Percentiles rank a stretch among this genome's conserved stretches.
These are phyloP conservation scores for Entomortierella chlamydospora DNA, from an alignment of 192 early-diverging fungal genomes.

Conservation along the genomic window DNA sequence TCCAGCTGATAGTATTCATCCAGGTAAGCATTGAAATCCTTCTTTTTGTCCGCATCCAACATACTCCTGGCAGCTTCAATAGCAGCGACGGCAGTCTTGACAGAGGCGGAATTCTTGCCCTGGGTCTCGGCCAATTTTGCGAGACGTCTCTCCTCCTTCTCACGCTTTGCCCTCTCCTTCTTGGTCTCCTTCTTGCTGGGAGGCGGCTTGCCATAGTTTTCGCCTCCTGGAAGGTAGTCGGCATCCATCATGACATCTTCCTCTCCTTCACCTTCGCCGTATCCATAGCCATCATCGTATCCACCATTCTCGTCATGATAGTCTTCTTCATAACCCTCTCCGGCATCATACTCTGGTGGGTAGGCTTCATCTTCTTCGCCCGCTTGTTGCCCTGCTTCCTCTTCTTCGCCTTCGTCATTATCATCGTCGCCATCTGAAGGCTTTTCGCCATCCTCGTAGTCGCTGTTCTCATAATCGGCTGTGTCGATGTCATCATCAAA, in stretches of 20 bases:
- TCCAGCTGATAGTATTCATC: slow-evolving; percentile 94
- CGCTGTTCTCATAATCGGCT: slow-evolving; percentile 61
- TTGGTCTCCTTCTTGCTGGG: slow-evolving; percentile 54
- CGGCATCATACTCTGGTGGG: slow-evolving; percentile 35
- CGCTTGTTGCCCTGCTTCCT: slow-evolving; percentile 80
- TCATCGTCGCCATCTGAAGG: slow-evolving; percentile 9
- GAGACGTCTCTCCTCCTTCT: slow-evolving; percentile 51
- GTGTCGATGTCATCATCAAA: slow-evolving; percentile 91
- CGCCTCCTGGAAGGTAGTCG: slow-evolving; percentile 84
- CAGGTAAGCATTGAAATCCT: slow-evolving; percentile 76
- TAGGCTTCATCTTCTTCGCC: slow-evolving; percentile 63
- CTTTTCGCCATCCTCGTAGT: slow-evolving; percentile 22
- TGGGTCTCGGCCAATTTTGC: slow-evolving; percentile 45
- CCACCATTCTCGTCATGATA: slow-evolving; percentile 57
- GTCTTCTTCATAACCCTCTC: slow-evolving; percentile 21
- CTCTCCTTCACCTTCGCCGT: slow-evolving; percentile 59
- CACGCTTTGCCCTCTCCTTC: slow-evolving; percentile 46
- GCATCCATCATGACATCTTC: slow-evolving; percentile 93
- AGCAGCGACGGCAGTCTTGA: slow-evolving; percentile 25
- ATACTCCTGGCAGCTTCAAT: slow-evolving; percentile 29
- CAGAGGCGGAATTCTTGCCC: slow-evolving; percentile 1
- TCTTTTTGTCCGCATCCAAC: slow-evolving; percentile 51
- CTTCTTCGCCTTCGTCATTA: slow-evolving; percentile 70
- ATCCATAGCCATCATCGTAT: slow-evolving; percentile 54
- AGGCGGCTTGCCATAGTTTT: slow-evolving; percentile 60